A percentile compares a stretch with the other conserved stretches of the same genome.
Conservation (phyloP, 768 basidiomycete genomes). For the Amanita thiersii region DNA sequence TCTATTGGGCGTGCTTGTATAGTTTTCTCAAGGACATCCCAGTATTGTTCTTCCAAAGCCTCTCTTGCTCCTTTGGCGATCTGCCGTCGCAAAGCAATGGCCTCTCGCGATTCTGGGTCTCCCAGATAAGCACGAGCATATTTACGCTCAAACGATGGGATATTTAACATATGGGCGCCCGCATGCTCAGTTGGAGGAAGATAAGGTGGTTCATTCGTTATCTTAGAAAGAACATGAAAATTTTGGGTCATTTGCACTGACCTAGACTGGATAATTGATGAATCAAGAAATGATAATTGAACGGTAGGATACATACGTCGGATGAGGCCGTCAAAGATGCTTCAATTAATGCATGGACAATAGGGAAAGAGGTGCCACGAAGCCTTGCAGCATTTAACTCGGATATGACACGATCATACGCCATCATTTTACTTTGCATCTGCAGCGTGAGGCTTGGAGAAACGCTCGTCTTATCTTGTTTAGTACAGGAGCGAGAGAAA, state of each 20-base stretch:
- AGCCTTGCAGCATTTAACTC: constrained; percentile 71
- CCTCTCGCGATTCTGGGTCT: constrained; percentile 55
- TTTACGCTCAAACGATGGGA: constrained; percentile 74
- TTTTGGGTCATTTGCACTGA: constrained; percentile 58
- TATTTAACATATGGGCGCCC: constrained; percentile 74
- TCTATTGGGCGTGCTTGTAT: constrained; percentile 77
- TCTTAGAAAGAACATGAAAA: constrained; percentile 68
- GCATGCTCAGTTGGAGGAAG: constrained; percentile 74
- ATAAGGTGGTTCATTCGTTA: constrained; percentile 68
- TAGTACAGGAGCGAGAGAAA: neutral
- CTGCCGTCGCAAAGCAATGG: constrained; percentile 55
- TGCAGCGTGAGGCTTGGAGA: constrained; percentile 58
- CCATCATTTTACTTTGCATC: constrained; percentile 95
- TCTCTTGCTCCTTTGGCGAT: constrained; percentile 73
- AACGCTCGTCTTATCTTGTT: constrained; percentile 20
- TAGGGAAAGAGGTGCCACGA: constrained; percentile 65
- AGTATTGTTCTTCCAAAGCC: constrained; percentile 86
- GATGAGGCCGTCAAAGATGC: constrained; percentile 52
- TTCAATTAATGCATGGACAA: constrained; percentile 64
- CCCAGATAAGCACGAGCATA: constrained; percentile 76
- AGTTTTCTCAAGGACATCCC: constrained; percentile 74
- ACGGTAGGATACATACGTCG: constrained; percentile 36
- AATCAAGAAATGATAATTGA: neutral
- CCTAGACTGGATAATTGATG: constrained; percentile 26
- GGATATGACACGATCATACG: constrained; percentile 77